Evolutionary conservation across 2,329 filamentous ascomycete species (phyloP).

Genomic region (Neopestalotiopsis sp.): DNA sequence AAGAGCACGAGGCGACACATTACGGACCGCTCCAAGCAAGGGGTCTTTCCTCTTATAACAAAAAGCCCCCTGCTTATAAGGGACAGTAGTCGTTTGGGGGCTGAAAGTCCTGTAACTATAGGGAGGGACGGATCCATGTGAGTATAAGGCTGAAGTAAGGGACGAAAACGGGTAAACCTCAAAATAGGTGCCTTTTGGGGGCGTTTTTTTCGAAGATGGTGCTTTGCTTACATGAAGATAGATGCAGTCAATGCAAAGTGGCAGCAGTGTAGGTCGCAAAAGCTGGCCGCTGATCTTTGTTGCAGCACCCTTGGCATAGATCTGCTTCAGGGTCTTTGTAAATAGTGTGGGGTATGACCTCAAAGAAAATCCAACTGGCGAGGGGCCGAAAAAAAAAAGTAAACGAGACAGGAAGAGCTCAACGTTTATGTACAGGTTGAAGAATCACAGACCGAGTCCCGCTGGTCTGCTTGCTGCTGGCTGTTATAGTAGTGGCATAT

Average conservation of each 20-base stretch:
- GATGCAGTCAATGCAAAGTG: not conserved
- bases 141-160: not conserved
- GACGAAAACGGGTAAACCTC: not conserved
- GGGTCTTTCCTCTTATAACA: not conserved
- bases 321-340: conserved; percentile 12
- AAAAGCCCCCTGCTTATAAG: not conserved
- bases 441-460: not conserved
- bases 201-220: not conserved
- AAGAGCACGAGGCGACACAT: conserved; percentile 57
- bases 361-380: conserved; percentile 1
- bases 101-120: not conserved
- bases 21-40: not conserved
- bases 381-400: not conserved
- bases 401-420: not conserved
- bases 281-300: conserved; percentile 15
- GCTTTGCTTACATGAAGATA: conserved; percentile 3
- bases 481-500: not conserved
- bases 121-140: not conserved
- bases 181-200: not conserved
- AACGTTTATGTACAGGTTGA: conserved; percentile 9
- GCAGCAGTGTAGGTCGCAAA: conserved; percentile 9
- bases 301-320: conserved; percentile 13
- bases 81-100: not conserved
- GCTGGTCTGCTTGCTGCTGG: not conserved
- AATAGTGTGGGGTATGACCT: conserved; percentile 16